A percentile compares a stretch with the other conserved stretches of the same genome.
Evolutionary conservation across 441 rosid genomes (phyloP).

Genomic region (Metrosideros polymorpha): DNA sequence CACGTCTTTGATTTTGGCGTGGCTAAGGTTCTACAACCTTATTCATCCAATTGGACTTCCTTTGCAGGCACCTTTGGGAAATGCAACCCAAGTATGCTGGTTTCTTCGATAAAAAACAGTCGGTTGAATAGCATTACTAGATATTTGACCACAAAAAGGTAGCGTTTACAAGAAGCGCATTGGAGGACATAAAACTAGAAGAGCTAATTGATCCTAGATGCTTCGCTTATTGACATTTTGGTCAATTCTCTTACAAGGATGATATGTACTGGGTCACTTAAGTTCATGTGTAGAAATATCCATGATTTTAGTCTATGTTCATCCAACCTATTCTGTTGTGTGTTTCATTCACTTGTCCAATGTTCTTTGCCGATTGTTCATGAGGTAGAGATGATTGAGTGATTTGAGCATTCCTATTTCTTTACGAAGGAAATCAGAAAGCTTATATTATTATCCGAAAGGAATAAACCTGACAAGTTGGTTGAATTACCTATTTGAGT

Average conservation of each 20-base stretch:
- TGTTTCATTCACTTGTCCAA: too few relatives aligned
- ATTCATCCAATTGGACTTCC: not conserved
- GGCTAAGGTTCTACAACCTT: not conserved
- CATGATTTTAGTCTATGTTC: too few relatives aligned
- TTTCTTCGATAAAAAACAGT: not conserved
- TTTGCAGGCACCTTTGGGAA: not conserved
- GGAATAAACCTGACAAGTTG: too few relatives aligned
- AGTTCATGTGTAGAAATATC: too few relatives aligned
- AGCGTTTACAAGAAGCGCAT: not conserved
- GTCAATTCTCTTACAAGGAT: not conserved
- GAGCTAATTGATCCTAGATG: not conserved
- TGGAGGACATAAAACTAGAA: slow-evolving; percentile 14
- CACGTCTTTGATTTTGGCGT: not conserved
- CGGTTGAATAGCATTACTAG: not conserved
- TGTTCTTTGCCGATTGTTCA: too few relatives aligned
- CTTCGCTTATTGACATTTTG: not conserved
- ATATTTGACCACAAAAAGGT: not conserved
- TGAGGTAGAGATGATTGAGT: too few relatives aligned
- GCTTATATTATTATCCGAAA: too few relatives aligned
- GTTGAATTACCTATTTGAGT: too few relatives aligned
- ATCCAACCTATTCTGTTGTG: too few relatives aligned
- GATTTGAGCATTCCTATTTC: too few relatives aligned
- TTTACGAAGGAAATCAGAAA: too few relatives aligned
- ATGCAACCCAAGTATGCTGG: not conserved
- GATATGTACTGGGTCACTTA: not conserved